Base-by-base conservation (phyloP, 2,329 filamentous ascomycete species). In the Epichloe scottii region DNA sequence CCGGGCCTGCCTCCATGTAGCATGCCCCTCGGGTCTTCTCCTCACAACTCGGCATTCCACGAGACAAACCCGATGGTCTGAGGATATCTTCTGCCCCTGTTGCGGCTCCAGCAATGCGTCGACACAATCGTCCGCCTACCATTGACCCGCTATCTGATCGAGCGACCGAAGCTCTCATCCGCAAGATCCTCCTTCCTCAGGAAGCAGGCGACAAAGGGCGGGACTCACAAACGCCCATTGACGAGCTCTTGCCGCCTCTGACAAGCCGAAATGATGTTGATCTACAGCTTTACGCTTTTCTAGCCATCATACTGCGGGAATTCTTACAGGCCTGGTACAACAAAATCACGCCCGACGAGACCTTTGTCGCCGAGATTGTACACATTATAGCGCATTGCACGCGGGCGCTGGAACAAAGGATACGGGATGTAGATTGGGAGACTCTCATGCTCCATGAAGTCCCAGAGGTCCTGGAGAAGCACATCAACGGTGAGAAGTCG, bases 191-290 rank as follows among this genome's bases (percentile, higher is more conserved):
- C 46, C 95, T 88, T 66, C 78, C 85, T n/a, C 83, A 88, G 58
- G 76, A 83, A 51, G 71, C 75, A 45, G 64, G 72, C 57, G 72
- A 85, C 68, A 73, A 84, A 59, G 78, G 77, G 43, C 68, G 68
- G 52, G 68, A 68, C 54, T 57, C 56, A 30, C 62, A 60, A 53
- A 66, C 70, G 33, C 79, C 87, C 46, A 83, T 95, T 58, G 82
- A 94, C 54, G 85, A 90, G 59, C 73, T 95, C 42, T 73, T 98
- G 44, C 93, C 91, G 53, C 89, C 90, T 39, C 75, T 98, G 62
- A 97, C 91, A 46, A 95, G 89, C 71, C 89, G 89, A 48, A 95
- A 95, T 66, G 89, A 94, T 59, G 81, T 97, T 53, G 93, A 98
- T 66, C 72, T 94, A 51, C 87, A 98, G 69, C 77, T 98, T 4